Evolutionary conservation across 106 monocot genomes (phyloP).

Genomic region (Allium cepa): DNA sequence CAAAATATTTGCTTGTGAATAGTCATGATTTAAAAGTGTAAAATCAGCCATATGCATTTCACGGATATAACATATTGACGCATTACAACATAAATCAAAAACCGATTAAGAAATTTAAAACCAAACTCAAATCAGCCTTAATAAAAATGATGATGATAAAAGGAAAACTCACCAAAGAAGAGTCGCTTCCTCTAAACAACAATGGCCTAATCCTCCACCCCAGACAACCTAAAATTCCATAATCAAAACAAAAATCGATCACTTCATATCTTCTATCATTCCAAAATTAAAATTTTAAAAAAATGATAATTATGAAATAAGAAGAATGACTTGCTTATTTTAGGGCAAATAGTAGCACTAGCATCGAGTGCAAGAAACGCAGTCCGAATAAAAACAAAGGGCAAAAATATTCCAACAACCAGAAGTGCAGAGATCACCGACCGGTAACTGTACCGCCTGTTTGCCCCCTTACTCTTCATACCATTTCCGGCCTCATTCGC

Average conservation of each 20-base stretch:
- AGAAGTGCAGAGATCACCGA: constrained; percentile 24
- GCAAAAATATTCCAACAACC: constrained; percentile 36
- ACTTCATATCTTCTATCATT: not conserved
- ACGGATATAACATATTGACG: no score
- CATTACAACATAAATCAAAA: not conserved
- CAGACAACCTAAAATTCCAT: constrained; percentile 33
- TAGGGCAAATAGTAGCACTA: constrained; percentile 44
- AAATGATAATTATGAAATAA: not conserved
- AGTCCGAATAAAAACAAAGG: constrained; percentile 35
- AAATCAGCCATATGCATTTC: no score
- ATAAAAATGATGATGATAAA: not conserved
- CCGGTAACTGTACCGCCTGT: constrained; percentile 29
- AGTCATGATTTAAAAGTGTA: no score
- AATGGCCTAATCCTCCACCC: constrained; percentile 29
- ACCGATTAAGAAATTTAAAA: not conserved
- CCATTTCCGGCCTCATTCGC: not conserved
- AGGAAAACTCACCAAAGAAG: constrained; percentile 27
- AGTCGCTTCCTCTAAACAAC: constrained; percentile 29
- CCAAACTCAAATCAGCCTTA: not conserved
- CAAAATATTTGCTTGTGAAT: no score
- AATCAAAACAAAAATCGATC: not conserved
- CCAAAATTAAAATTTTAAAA: not conserved
- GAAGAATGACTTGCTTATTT: constrained; percentile 21
- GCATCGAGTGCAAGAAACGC: constrained; percentile 47
- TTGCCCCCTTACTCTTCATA: constrained; percentile 16